phyloP scores from a whole-genome alignment of 768 basidiomycete genomes.

The Rhizopogon rudus region DNA sequence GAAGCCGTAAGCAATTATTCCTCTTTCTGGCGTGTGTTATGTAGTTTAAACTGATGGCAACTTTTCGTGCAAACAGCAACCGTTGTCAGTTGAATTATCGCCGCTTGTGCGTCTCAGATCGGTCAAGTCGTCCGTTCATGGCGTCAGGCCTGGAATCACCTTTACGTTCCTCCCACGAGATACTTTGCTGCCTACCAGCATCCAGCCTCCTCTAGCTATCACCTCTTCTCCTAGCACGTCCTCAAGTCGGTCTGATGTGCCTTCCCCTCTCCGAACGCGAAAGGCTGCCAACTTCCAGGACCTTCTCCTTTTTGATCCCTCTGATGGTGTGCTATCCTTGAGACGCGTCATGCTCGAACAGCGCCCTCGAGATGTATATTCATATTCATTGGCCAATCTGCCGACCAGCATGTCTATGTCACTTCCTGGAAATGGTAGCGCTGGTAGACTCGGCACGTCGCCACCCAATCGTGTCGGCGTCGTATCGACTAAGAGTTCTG shows the following conservation, averaged over 20 bases:
- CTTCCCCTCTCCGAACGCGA: constrained; percentile 24
- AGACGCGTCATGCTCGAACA: constrained; percentile 47
- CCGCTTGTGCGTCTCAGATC: constrained; percentile 54
- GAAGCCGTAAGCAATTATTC: constrained; percentile 34
- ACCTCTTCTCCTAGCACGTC: constrained; percentile 23
- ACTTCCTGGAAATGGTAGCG: constrained; percentile 47
- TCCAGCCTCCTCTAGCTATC: constrained; percentile 30
- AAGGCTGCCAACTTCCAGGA: constrained; percentile 54
- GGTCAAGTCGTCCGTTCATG: constrained; percentile 21
- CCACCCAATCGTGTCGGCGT: constrained; percentile 21
- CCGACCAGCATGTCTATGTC: constrained; percentile 49
- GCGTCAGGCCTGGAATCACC: constrained; percentile 37
- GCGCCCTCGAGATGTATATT: constrained; percentile 19
- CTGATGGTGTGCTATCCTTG: constrained; percentile 49
- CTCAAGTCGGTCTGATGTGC: constrained; percentile 22
- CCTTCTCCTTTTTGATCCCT: constrained; percentile 61
- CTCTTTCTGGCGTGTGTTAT: neutral
- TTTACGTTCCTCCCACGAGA: constrained; percentile 49
- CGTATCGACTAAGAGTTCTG: constrained; percentile 28
- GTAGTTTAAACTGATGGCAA: neutral
- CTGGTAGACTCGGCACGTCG: constrained; percentile 31
- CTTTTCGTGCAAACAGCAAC: constrained; percentile 32
- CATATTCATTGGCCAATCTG: constrained; percentile 25
- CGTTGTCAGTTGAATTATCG: constrained; percentile 45
- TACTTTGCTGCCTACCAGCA: constrained; percentile 30